Percentiles rank a stretch among this genome's conserved stretches.
Conservation (phyloP, 2,329 filamentous ascomycete species). For the Apiospora marii region DNA sequence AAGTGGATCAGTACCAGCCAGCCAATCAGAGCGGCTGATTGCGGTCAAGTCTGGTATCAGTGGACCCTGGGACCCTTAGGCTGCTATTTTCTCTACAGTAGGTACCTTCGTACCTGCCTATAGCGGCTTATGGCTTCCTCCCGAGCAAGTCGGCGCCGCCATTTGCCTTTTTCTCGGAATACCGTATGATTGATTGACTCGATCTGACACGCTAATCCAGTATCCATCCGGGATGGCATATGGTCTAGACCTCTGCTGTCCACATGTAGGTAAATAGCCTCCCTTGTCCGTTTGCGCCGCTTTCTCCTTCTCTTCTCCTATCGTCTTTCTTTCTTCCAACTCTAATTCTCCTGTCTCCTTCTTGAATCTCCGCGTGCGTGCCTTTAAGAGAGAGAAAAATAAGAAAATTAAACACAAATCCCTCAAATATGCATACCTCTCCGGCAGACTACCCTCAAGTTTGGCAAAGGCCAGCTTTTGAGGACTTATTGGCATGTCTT, state of each 20-base stretch:
- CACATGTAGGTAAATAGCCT: conserved; percentile 5
- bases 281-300: conserved; percentile 9
- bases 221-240: conserved; percentile 16
- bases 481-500: conserved; percentile 71
- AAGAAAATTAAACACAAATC: not conserved
- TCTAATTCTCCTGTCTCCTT: conserved; percentile 21
- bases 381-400: not conserved
- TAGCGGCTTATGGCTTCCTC: conserved; percentile 20
- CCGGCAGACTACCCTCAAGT: conserved; percentile 78
- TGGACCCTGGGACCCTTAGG: not conserved
- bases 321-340: conserved; percentile 23
- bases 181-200: not conserved
- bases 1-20: not conserved
- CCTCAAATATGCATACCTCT: conserved; percentile 42
- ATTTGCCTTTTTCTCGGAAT: not conserved
- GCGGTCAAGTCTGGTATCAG: not conserved
- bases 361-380: not conserved
- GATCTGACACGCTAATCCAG: conserved; percentile 5
- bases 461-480: conserved; percentile 76
- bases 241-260: conserved; percentile 10
- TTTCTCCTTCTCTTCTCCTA: conserved; percentile 25
- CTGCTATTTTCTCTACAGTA: not conserved
- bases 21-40: not conserved
- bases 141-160: conserved; percentile 19
- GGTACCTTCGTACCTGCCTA: conserved; percentile 11